Percentiles rank a stretch among this genome's conserved stretches.
Evolutionary conservation across 2,329 filamentous ascomycete genomes (phyloP).

Genomic region (Fusarium veterinarium): DNA sequence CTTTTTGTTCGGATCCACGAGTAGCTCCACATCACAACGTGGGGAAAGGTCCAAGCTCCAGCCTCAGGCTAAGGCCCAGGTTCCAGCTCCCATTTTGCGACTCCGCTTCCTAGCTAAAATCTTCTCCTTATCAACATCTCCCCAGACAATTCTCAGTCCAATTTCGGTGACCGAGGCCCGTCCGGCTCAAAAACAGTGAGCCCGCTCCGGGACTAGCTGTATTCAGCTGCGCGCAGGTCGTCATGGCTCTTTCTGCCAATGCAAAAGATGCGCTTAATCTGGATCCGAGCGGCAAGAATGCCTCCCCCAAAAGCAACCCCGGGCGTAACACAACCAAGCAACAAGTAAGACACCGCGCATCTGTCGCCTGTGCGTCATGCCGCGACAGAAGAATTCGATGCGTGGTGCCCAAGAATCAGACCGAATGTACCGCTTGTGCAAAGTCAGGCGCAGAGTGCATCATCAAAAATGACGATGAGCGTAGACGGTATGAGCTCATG

Average conservation of each 20-base stretch:
- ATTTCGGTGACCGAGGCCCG: background rate
- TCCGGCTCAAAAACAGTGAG: background rate
- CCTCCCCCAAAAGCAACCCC: slow-evolving; percentile 44
- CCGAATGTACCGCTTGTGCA: slow-evolving; percentile 64
- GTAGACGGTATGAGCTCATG: slow-evolving; percentile 56
- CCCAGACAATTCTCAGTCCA: background rate
- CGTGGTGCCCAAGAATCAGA: slow-evolving; percentile 64
- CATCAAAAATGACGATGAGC: slow-evolving; percentile 69
- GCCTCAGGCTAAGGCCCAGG: background rate
- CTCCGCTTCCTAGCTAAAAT: slow-evolving; percentile 32
- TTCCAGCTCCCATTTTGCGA: slow-evolving; percentile 11
- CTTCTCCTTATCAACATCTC: slow-evolving; percentile 21
- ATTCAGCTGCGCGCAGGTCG: background rate
- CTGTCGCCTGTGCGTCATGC: slow-evolving; percentile 66
- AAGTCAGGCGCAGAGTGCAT: slow-evolving; percentile 62
- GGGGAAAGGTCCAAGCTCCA: slow-evolving; percentile 36
- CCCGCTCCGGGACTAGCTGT: background rate
- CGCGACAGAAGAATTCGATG: slow-evolving; percentile 61
- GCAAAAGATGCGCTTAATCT: slow-evolving; percentile 24
- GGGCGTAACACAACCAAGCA: slow-evolving; percentile 48
- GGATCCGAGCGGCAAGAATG: slow-evolving; percentile 51
- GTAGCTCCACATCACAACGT: slow-evolving; percentile 18
- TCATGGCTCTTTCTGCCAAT: slow-evolving; percentile 32
- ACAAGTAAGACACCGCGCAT: slow-evolving; percentile 60
- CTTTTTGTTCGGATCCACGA: background rate